Evolutionary conservation across 2,329 filamentous ascomycete genomes (phyloP), one percentile per base, ranked within the genome.

Genomic region (Capronia americana): DNA sequence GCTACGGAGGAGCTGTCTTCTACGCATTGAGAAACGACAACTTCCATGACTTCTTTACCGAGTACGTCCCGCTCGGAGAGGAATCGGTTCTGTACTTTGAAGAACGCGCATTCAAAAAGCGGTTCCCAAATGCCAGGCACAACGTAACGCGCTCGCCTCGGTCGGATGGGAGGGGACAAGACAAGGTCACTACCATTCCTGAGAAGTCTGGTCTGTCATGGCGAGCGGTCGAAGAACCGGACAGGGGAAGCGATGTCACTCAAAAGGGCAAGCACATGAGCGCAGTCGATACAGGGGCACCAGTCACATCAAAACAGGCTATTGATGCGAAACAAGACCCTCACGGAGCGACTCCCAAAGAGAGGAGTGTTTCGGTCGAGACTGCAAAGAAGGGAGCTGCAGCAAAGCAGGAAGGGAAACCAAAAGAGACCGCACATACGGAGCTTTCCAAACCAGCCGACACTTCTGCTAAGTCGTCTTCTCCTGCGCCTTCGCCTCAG

Each of bases 31-130:
- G 95, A 79, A 96, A 90, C 76, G 95, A 99, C 83, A 97, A 92
- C 81, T 99, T 98, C 86, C 94, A 99, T 81, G 95, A 99, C 80
- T 95, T 97, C 84, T 99, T 99, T 82, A 98, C 93, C 74, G 93
- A 97, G 81, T 99, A 94, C 79, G 82, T 99, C 20, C 95, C 95
- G 24, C 97, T 91, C 73, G 95, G 93, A 74, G 95, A 99, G 81
- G 92, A 97, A 77, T 91, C 91, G 20, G 94, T 99, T 54, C 87
- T 96, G 28, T 98, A 96, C 81, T 89, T 99, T 60, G 95, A 99
- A 80, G 95, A 99, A 81, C 87, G 90, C 72, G 93, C 97, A 75
- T 97, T 97, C 83, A 88, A 90, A 77, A 93, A 90, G 80, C 89
- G 92, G 65, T 97, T 97, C 82, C 88, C 87, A 8, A 81, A 81